Percentiles rank a stretch among this genome's conserved stretches.
These are phyloP conservation scores for Actinomortierella ambigua DNA, from an alignment of 371 early-diverging fungal genomes.

Conservation along the genomic window DNA sequence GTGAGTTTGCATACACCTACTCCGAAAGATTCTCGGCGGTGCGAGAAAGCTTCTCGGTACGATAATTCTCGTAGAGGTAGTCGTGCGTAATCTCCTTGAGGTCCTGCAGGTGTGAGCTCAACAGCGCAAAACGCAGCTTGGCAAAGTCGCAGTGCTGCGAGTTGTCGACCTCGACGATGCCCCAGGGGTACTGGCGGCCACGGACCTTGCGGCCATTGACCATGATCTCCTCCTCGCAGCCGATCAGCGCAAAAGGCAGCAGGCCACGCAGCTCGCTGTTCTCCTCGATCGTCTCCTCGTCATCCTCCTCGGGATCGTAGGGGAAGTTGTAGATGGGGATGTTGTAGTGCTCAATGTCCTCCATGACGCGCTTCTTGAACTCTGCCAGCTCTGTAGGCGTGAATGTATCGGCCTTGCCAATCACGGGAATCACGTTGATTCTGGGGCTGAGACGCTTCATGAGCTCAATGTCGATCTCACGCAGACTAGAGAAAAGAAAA, in stretches of 20 bases:
- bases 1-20: conserved; percentile 42
- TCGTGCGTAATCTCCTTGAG: conserved; percentile 95
- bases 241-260: conserved; percentile 96
- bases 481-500: conserved; percentile 60
- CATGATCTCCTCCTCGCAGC: conserved; percentile 90
- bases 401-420: conserved; percentile 80
- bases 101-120: conserved; percentile 93
- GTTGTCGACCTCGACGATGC: conserved; percentile 93
- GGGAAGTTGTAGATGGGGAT: conserved; percentile 92
- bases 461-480: conserved; percentile 97
- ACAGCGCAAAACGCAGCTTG: conserved; percentile 88
- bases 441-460: conserved; percentile 92
- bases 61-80: conserved; percentile 95
- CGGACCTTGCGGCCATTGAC: conserved; percentile 83
- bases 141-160: conserved; percentile 97
- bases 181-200: conserved; percentile 99
- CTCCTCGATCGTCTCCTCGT: conserved; percentile 95
- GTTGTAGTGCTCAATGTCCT: conserved; percentile 90
- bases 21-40: conserved; percentile 59
- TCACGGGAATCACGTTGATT: conserved; percentile 95
- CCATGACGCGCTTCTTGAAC: conserved; percentile 92
- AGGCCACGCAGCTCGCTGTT: conserved; percentile 91
- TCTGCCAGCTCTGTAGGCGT: conserved; percentile 75
- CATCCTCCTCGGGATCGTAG: conserved; percentile 78
- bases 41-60: conserved; percentile 91